These are phyloP conservation scores for Crucihimalaya himalaica DNA, from an alignment of 345 rosid species.

Conservation along the genomic window DNA sequence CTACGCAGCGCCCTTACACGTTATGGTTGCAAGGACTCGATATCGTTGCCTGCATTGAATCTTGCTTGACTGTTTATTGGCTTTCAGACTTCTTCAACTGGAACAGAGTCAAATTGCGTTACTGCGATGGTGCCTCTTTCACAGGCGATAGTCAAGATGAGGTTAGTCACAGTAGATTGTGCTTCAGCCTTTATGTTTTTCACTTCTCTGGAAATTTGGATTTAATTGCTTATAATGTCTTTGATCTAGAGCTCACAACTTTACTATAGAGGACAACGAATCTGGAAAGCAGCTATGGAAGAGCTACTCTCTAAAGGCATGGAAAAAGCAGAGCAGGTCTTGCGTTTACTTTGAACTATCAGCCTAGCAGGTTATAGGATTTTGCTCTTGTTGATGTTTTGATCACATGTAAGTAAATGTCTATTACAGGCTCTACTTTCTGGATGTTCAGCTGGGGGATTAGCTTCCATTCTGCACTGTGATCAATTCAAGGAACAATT, in stretches of 20 bases:
- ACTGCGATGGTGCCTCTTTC: constrained; percentile 96
- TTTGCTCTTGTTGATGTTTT: background rate
- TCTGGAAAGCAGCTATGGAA: constrained; percentile 77
- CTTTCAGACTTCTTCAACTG: constrained; percentile 85
- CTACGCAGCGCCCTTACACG: background rate
- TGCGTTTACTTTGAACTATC: background rate
- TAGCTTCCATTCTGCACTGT: constrained; percentile 85
- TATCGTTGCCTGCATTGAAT: background rate
- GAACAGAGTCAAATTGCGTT: constrained; percentile 87
- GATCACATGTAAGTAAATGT: background rate
- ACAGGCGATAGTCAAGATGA: constrained; percentile 66
- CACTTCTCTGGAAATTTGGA: background rate
- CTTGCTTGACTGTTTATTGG: background rate
- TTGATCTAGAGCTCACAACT: constrained; percentile 49
- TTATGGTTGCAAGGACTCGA: background rate
- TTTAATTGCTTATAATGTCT: background rate
- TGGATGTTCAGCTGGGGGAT: constrained; percentile 97
- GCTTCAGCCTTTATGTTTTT: background rate
- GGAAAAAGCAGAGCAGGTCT: constrained; percentile 77
- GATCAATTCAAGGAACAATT: constrained; percentile 66
- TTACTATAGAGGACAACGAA: constrained; percentile 80
- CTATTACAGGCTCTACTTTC: constrained; percentile 77
- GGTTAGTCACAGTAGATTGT: constrained; percentile 42
- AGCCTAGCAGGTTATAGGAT: background rate
- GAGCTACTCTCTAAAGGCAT: constrained; percentile 69